Conservation (phyloP, 2,329 filamentous ascomycete genomes). For the Cryphonectria radicalis region DNA sequence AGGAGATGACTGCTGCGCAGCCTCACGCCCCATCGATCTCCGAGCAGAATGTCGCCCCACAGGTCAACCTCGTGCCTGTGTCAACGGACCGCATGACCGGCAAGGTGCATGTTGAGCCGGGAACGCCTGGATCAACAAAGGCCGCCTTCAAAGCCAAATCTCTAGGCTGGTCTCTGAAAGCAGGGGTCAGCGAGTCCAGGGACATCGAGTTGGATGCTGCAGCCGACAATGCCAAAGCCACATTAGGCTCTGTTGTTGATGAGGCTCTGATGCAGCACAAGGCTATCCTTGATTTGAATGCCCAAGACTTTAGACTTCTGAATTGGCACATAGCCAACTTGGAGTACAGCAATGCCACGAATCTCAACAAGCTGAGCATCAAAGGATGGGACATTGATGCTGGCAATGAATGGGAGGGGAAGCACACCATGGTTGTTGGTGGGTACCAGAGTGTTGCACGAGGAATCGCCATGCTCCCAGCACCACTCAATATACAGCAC, state of each 20-base stretch:
- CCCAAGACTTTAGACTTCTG: conserved; percentile 85
- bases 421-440: conserved; percentile 90
- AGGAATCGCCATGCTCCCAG: conserved; percentile 78
- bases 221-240: conserved; percentile 68
- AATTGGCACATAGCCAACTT: conserved; percentile 99
- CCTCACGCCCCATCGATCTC: conserved; percentile 58
- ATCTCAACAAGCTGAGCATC: conserved; percentile 83
- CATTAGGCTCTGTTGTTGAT: conserved; percentile 88
- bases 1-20: conserved; percentile 69
- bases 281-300: conserved; percentile 76
- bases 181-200: conserved; percentile 63
- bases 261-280: conserved; percentile 89
- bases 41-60: conserved; percentile 57
- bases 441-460: conserved; percentile 94
- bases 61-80: conserved; percentile 63
- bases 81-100: conserved; percentile 73
- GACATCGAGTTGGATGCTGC: conserved; percentile 74
- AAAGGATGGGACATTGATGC: conserved; percentile 96
- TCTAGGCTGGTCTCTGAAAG: conserved; percentile 81
- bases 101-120: conserved; percentile 71
- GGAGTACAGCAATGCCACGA: conserved; percentile 95
- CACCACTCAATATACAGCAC: conserved; percentile 75
- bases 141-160: conserved; percentile 76
- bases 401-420: conserved; percentile 95
- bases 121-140: conserved; percentile 69